Conservation (phyloP, 1,284 basidiomycete genomes). For the Ustilago lituana region DNA sequence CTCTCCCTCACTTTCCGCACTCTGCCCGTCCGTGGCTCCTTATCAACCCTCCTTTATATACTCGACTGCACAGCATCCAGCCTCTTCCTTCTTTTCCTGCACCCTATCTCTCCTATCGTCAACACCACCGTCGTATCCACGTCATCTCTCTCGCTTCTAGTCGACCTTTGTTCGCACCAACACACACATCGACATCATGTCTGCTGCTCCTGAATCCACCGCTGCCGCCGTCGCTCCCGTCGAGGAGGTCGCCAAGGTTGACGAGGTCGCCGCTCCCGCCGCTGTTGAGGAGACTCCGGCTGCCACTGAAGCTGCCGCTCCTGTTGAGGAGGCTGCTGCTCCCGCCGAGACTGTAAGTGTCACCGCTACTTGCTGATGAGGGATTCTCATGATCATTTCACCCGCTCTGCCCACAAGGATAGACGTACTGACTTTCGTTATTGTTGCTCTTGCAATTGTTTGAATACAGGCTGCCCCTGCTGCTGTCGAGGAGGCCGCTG, state of each 20-base stretch:
- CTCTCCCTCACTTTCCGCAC: not conserved
- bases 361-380: too few species aligned
- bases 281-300: constrained; percentile 25
- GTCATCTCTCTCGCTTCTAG: not conserved
- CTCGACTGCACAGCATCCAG: constrained; percentile 14
- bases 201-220: constrained; percentile 45
- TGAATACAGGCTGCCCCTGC: constrained; percentile 18
- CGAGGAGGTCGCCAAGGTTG: constrained; percentile 26
- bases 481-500: constrained; percentile 30
- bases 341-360: constrained; percentile 25
- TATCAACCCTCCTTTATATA: constrained; percentile 33
- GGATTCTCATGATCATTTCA: too few species aligned
- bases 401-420: not conserved
- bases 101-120: constrained; percentile 11
- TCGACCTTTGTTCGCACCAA: constrained; percentile 9
- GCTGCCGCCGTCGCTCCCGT: constrained; percentile 32
- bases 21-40: constrained; percentile 9
- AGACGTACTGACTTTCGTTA: not conserved
- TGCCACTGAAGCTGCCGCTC: constrained; percentile 20
- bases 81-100: constrained; percentile 11
- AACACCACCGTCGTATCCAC: constrained; percentile 10
- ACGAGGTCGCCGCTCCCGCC: constrained; percentile 32
- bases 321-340: constrained; percentile 33
- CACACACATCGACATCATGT: constrained; percentile 33
- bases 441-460: not conserved